phyloP scores from a whole-genome alignment of 805 yeast genomes.

The Nakazawaea peltata region DNA sequence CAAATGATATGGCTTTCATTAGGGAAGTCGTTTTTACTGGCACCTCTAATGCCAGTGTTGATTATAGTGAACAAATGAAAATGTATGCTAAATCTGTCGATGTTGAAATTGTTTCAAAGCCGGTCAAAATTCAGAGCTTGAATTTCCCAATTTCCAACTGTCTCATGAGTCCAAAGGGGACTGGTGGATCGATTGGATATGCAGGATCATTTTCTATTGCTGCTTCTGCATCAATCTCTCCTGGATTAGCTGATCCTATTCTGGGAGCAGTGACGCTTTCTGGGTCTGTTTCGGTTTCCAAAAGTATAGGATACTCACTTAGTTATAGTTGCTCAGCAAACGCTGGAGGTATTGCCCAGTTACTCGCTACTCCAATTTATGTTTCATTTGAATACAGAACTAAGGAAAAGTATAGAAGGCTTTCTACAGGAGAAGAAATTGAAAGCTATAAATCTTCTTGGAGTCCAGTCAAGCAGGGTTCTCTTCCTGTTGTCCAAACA shows the following conservation, averaged over 20 bases:
- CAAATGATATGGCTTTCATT: background rate
- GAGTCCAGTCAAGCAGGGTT: slow-evolving; percentile 5
- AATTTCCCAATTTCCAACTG: slow-evolving; percentile 8
- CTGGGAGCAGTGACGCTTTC: background rate
- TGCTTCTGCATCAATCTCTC: background rate
- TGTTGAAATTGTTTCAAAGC: slow-evolving; percentile 1
- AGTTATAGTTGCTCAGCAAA: slow-evolving; percentile 5
- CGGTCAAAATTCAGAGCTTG: background rate
- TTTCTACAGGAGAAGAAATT: background rate
- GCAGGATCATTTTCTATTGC: slow-evolving; percentile 2
- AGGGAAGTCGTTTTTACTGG: background rate
- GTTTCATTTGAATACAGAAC: slow-evolving; percentile 2
- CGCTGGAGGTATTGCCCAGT: slow-evolving; percentile 7
- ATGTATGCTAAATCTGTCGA: slow-evolving; percentile 1
- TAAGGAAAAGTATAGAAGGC: background rate
- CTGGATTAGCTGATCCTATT: slow-evolving; percentile 3
- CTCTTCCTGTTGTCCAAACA: slow-evolving; percentile 4
- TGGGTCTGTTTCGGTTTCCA: background rate
- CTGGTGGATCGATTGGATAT: slow-evolving; percentile 9
- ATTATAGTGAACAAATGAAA: too few relatives aligned
- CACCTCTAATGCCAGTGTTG: too few relatives aligned
- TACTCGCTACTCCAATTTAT: slow-evolving; percentile 5
- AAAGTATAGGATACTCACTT: background rate
- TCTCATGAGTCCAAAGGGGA: slow-evolving; percentile 2
- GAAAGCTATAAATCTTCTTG: too few relatives aligned